These are phyloP conservation scores for Eremothecium cymbalariae DNA, from an alignment of 1,139 yeast genomes.

Conservation along the genomic window DNA sequence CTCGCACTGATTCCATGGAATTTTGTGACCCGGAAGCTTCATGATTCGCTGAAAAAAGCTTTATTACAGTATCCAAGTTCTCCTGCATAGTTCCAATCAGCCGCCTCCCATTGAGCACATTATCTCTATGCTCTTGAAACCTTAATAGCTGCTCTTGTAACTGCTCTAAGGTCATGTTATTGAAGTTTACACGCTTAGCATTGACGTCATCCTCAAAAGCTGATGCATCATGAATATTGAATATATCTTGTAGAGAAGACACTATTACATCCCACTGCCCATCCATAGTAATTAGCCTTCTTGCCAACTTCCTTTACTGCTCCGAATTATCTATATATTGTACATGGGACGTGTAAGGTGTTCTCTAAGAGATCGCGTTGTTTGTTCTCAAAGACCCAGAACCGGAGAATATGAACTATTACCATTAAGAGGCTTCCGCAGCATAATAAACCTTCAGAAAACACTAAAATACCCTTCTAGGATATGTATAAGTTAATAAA, in stretches of 20 bases:
- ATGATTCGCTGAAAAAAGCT: conserved; percentile 9
- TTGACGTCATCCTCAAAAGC: conserved; percentile 43
- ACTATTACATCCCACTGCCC: conserved; percentile 65
- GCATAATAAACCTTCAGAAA: no score
- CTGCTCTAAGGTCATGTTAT: conserved; percentile 34
- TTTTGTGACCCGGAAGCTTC: conserved; percentile 10
- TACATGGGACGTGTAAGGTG: no score
- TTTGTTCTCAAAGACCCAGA: no score
- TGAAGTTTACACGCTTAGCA: conserved; percentile 28
- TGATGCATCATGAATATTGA: conserved; percentile 49
- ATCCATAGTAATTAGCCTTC: conserved; percentile 21
- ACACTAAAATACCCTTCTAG: no score
- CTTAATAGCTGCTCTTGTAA: conserved; percentile 37
- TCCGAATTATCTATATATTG: no score
- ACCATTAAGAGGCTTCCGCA: no score
- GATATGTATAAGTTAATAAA: no score
- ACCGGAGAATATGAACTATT: no score
- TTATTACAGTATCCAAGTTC: conserved; percentile 28
- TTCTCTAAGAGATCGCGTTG: no score
- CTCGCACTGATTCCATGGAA: conserved; percentile 13
- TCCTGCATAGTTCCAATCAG: conserved; percentile 33
- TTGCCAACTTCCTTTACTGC: no score
- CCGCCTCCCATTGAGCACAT: conserved; percentile 49
- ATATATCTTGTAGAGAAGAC: conserved; percentile 59
- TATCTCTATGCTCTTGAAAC: conserved; percentile 46